A percentile compares a stretch with the other conserved stretches of the same genome.
These are phyloP conservation scores for Globisporangium mamillatum DNA, from an alignment of 352 stramenopile species.

Conservation along the genomic window DNA sequence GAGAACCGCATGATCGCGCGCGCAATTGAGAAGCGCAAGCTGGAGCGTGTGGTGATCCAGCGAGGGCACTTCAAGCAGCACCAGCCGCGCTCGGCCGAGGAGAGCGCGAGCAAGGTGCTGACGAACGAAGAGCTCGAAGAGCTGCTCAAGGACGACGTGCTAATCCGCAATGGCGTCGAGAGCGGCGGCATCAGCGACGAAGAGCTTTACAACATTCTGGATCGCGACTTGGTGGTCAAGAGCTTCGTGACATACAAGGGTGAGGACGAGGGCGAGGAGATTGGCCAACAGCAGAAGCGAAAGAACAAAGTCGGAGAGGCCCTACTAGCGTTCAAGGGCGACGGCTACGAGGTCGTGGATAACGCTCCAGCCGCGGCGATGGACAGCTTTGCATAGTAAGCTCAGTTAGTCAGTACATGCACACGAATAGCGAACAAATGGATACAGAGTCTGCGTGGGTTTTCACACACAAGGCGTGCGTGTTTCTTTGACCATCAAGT, in stretches of 20 bases:
- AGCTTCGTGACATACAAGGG: constrained; percentile 63
- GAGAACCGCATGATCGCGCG: constrained; percentile 94
- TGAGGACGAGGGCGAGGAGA: constrained; percentile 16
- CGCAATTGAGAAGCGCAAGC: constrained; percentile 90
- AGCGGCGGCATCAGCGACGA: constrained; percentile 66
- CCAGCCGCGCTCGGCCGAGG: constrained; percentile 24
- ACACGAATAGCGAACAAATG: constrained; percentile 1
- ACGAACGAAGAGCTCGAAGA: constrained; percentile 76
- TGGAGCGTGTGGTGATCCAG: constrained; percentile 88
- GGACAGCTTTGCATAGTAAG: constrained; percentile 65
- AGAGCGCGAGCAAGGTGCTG: constrained; percentile 31
- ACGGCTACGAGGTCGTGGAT: constrained; percentile 81
- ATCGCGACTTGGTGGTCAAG: constrained; percentile 68
- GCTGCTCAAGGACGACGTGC: constrained; percentile 71
- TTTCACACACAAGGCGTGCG: not conserved
- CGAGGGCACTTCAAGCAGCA: constrained; percentile 73
- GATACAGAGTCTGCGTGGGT: not conserved
- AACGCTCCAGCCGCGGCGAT: constrained; percentile 46
- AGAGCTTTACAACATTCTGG: constrained; percentile 61
- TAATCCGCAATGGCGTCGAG: constrained; percentile 67
- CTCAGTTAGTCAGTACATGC: not conserved
- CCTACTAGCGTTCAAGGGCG: constrained; percentile 50
- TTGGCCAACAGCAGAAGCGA: not conserved
- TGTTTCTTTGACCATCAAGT: not conserved
- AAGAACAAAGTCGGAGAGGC: constrained; percentile 12